Conservation (phyloP, 768 basidiomycete species). For the Paxillus ammoniavirescens region DNA sequence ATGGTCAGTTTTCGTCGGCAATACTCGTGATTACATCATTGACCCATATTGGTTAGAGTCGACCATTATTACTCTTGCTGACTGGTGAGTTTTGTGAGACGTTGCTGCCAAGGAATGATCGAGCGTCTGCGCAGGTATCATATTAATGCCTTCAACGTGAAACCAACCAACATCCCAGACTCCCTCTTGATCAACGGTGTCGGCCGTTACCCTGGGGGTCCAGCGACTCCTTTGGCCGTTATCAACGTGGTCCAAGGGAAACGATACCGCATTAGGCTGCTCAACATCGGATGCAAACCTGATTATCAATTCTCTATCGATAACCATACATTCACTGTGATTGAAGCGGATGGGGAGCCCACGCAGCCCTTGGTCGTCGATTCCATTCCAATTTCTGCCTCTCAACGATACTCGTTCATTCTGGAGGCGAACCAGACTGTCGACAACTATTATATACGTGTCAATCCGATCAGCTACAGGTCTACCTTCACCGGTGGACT, state of each 20-base stretch:
- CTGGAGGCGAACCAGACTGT: constrained; percentile 38
- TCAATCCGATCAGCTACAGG: constrained; percentile 14
- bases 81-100: constrained; percentile 25
- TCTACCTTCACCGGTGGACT: constrained; percentile 19
- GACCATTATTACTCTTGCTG: constrained; percentile 36
- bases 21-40: not conserved
- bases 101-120: too few relatives aligned
- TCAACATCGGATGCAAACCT: constrained; percentile 36
- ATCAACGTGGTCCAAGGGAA: constrained; percentile 31
- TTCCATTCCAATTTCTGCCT: constrained; percentile 33
- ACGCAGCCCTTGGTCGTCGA: constrained; percentile 40
- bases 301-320: constrained; percentile 28
- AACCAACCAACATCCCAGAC: constrained; percentile 20
- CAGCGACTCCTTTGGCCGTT: constrained; percentile 26
- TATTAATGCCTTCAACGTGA: constrained; percentile 6
- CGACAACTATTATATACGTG: constrained; percentile 39
- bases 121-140: constrained; percentile 16
- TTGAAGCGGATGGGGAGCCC: constrained; percentile 43
- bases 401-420: constrained; percentile 49
- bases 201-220: constrained; percentile 30
- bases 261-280: constrained; percentile 40
- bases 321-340: constrained; percentile 32
- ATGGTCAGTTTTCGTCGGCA: constrained; percentile 5
- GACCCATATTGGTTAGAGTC: constrained; percentile 15
- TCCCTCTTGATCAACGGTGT: constrained; percentile 42